Conservation (phyloP, 2,329 filamentous ascomycete species). For the Coniella vitis region DNA sequence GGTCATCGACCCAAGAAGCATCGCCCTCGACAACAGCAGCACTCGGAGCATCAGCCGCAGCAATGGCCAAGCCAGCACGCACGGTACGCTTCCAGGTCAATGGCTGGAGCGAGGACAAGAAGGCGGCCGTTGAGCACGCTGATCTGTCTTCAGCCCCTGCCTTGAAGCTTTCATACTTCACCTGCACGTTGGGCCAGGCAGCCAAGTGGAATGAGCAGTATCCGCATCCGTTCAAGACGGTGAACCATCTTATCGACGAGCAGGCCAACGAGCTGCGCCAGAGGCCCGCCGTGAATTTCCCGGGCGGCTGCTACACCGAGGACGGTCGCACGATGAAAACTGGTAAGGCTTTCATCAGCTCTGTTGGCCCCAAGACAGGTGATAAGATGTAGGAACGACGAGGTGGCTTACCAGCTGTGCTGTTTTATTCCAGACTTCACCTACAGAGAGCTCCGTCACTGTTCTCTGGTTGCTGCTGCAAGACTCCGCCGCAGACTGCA, state of each 20-base stretch:
- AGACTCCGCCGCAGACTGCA: conserved; percentile 13
- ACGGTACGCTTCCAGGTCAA: too few relatives aligned
- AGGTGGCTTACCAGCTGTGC: not conserved
- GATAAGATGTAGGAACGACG: too few relatives aligned
- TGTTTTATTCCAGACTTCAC: conserved; percentile 18
- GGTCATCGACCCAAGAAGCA: too few relatives aligned
- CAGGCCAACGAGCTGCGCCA: conserved; percentile 34
- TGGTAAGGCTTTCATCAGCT: conserved; percentile 1
- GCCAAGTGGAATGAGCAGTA: conserved; percentile 26
- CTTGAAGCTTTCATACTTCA: conserved; percentile 44
- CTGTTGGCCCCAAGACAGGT: not conserved
- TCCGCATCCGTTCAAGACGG: conserved; percentile 33
- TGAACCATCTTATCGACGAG: conserved; percentile 43
- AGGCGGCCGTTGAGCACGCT: too few relatives aligned
- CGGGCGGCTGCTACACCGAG: conserved; percentile 10
- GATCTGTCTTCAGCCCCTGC: not conserved
- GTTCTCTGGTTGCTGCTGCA: conserved; percentile 14
- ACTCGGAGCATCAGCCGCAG: too few relatives aligned
- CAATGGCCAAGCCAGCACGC: too few relatives aligned
- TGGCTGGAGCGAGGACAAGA: too few relatives aligned
- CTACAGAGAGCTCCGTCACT: conserved; percentile 27
- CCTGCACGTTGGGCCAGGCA: conserved; percentile 54
- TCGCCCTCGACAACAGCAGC: too few relatives aligned
- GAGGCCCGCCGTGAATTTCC: conserved; percentile 30
- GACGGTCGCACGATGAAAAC: conserved; percentile 13